Evolutionary conservation across 805 yeast species (phyloP).

Genomic region (Candida verbasci): DNA sequence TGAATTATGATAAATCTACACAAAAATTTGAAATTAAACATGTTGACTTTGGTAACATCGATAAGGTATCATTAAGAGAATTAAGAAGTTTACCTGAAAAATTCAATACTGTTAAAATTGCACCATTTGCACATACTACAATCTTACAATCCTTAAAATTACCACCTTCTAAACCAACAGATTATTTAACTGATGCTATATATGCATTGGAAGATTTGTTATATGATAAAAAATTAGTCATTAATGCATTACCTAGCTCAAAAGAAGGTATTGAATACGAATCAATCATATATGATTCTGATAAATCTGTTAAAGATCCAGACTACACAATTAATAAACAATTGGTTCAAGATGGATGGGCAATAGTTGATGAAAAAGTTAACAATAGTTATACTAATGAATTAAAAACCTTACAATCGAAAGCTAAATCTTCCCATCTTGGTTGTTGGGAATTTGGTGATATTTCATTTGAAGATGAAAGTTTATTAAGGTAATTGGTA

Average conservation of each 20-base stretch:
- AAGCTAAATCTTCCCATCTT: conserved; percentile 45
- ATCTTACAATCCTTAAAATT: conserved; percentile 48
- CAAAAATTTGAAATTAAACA: conserved; percentile 49
- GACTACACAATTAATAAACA: conserved; percentile 57
- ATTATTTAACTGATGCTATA: conserved; percentile 52
- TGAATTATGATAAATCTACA: conserved; percentile 40
- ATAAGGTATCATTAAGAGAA: conserved; percentile 38
- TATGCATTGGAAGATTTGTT: conserved; percentile 50
- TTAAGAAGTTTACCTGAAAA: conserved; percentile 52
- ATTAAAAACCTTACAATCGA: conserved; percentile 39
- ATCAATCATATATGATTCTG: conserved; percentile 54
- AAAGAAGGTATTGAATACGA: conserved; percentile 41
- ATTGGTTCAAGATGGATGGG: conserved; percentile 57
- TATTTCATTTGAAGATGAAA: conserved; percentile 53
- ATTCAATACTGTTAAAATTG: conserved; percentile 34
- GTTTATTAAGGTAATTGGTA: background rate
- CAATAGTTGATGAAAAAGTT: conserved; percentile 42
- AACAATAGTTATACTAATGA: conserved; percentile 31
- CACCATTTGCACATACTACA: conserved; percentile 55
- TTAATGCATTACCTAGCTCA: conserved; percentile 42
- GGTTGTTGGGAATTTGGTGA: conserved; percentile 82
- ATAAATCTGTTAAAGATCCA: conserved; percentile 49
- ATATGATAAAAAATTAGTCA: conserved; percentile 50
- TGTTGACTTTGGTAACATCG: conserved; percentile 58
- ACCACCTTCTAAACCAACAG: conserved; percentile 55